Evolutionary conservation across 2,329 filamentous ascomycete species (phyloP).

Genomic region (Furcasterigmium sp.): DNA sequence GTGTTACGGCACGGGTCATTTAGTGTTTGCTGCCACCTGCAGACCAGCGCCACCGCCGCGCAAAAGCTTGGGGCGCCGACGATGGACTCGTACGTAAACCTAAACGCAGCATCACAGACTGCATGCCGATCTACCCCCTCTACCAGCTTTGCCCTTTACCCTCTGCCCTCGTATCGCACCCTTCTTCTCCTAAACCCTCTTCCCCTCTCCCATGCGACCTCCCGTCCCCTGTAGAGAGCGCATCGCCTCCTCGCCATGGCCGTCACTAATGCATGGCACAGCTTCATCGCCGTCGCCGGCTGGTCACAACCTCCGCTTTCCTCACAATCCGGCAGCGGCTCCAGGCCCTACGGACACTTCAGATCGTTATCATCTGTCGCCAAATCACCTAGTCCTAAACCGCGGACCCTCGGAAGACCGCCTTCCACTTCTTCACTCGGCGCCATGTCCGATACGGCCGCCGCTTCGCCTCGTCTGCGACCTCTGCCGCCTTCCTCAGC

Average conservation of each 20-base stretch:
- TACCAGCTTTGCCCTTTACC: too few relatives aligned
- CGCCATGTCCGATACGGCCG: constrained; percentile 30
- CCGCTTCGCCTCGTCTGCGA: constrained; percentile 24
- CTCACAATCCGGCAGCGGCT: constrained; percentile 18
- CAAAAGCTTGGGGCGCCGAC: too few relatives aligned
- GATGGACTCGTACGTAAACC: constrained; percentile 4
- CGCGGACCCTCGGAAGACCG: constrained; percentile 29
- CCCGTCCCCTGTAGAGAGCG: too few relatives aligned
- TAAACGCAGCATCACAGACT: too few relatives aligned
- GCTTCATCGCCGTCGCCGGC: constrained; percentile 48
- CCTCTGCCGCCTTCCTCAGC: constrained; percentile 31
- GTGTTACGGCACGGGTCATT: not conserved
- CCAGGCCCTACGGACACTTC: constrained; percentile 41
- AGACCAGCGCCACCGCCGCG: too few relatives aligned
- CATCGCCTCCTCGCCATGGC: constrained; percentile 3
- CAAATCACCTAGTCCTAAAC: constrained; percentile 27
- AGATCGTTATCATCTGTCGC: constrained; percentile 50
- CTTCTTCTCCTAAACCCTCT: not conserved
- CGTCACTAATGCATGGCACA: constrained; percentile 19
- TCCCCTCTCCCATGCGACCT: not conserved
- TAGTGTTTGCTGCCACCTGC: too few relatives aligned
- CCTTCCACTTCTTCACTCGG: constrained; percentile 30
- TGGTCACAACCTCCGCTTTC: constrained; percentile 40
- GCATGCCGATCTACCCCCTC: too few relatives aligned
- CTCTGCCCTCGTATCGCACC: not conserved